Conservation (phyloP, 2,329 filamentous ascomycete genomes). For the Xylaria multiplex region DNA sequence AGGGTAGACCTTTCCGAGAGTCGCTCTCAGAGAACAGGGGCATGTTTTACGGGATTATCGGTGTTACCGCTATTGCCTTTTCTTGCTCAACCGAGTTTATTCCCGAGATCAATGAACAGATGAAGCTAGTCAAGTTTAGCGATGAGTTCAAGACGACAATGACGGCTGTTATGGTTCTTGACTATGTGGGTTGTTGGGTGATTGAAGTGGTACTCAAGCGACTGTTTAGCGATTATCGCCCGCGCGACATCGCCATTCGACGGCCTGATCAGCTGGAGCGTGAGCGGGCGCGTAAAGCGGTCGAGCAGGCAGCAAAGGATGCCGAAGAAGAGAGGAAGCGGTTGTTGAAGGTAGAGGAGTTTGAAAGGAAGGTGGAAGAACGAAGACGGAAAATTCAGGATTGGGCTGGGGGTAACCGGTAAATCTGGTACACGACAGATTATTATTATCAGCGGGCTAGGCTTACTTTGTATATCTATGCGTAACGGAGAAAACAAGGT, state of each 20-base stretch:
- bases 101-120: constrained; percentile 91
- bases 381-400: constrained; percentile 59
- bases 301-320: constrained; percentile 61
- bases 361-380: constrained; percentile 68
- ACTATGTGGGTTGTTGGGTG: constrained; percentile 86
- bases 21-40: constrained; percentile 93
- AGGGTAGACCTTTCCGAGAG: constrained; percentile 97
- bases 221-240: constrained; percentile 88
- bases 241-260: constrained; percentile 90
- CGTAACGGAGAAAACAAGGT: background rate
- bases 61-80: constrained; percentile 90
- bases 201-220: constrained; percentile 88
- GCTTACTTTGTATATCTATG: background rate
- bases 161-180: constrained; percentile 84
- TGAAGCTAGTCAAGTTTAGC: constrained; percentile 91
- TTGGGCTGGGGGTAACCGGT: constrained; percentile 53
- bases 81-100: constrained; percentile 94
- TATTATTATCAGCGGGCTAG: background rate
- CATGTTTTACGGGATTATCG: constrained; percentile 97
- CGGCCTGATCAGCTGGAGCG: constrained; percentile 85
- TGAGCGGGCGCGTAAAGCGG: constrained; percentile 75
- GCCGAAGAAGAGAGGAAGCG: constrained; percentile 63
- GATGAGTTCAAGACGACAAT: constrained; percentile 89
- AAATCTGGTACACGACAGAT: background rate
- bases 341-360: constrained; percentile 65